Evolutionary conservation across 176 grass and related monocot species (phyloP), one percentile per base, ranked within the genome.

Genomic region (Stipa capillata): DNA sequence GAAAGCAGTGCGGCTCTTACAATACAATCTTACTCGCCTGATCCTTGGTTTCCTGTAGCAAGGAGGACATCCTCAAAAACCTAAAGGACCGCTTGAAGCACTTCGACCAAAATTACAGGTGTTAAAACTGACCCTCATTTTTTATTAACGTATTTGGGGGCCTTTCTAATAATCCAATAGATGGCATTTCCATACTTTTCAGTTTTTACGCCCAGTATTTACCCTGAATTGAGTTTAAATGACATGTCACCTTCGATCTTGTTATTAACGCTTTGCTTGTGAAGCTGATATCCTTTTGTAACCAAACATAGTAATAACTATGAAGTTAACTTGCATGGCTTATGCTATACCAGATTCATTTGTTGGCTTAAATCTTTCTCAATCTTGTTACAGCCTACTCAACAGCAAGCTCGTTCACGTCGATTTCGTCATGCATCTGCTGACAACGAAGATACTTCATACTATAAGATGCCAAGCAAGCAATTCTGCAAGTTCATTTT

Each of bases 31-130:
- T 51, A 82, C 17, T 87, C 66, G 68, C 28, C 36, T 85, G 73
- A 87, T 73, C 5, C 55, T 72, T 56, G 65, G 42, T 60, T 87
- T 66, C 23, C 76, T 51, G 69, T 82, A 96, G 93, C 93, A 96
- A 87, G 93, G 89, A 88, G 93, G 59, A 74, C 47, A 92, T 53
- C 78, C 90, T 83, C 76, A 91, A 34, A 96, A 96, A 73, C 93
- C 90, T 39, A 92, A 92, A 85, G 93, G 93, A 8, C 93, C 93
- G 1, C 90, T 92, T 16, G 93, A 96, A 77, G 93, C 93, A 73
- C 84, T 96, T 83, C 72, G 90, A 74, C 93, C 93, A 40, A 96
- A 96, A 72, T 80, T 92, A 69, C 93, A 92, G 90, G 93, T 96
- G 31, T 34, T 13, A n/a, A 76, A 41, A 17, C 52, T 71, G 5